Evolutionary conservation across 1,139 yeast species (phyloP).

Genomic region (Blastobotrys apis): DNA sequence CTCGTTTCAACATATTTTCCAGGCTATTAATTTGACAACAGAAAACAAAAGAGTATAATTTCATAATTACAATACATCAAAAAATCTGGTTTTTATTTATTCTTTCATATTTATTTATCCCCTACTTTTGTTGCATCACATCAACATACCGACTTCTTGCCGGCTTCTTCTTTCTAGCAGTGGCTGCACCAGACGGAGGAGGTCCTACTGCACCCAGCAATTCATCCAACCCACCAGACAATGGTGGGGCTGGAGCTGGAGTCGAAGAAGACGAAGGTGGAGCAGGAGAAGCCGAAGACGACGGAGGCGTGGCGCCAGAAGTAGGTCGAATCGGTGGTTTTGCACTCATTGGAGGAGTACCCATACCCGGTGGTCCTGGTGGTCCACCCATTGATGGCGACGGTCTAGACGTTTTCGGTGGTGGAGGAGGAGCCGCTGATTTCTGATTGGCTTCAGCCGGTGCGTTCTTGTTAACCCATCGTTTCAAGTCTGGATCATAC

Average conservation of each 20-base stretch:
- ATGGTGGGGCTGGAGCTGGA: slow-evolving; percentile 7
- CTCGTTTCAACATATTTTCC: no score
- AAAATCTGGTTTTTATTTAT: background rate
- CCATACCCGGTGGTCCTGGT: slow-evolving; percentile 21
- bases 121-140: slow-evolving; percentile 50
- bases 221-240: slow-evolving; percentile 50
- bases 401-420: slow-evolving; percentile 40
- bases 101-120: background rate
- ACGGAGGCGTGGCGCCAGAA: slow-evolving; percentile 23
- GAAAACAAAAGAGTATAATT: background rate
- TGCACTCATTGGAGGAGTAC: slow-evolving; percentile 19
- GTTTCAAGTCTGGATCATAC: slow-evolving; percentile 76
- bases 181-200: slow-evolving; percentile 34
- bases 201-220: slow-evolving; percentile 50
- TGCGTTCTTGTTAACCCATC: slow-evolving; percentile 80
- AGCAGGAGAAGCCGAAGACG: slow-evolving; percentile 18
- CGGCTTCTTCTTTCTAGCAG: slow-evolving; percentile 51
- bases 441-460: slow-evolving; percentile 63
- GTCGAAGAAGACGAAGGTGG: slow-evolving; percentile 17
- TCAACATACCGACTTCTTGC: slow-evolving; percentile 73
- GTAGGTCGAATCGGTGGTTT: background rate
- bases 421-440: slow-evolving; percentile 73
- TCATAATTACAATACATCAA: background rate
- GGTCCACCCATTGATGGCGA: no score
- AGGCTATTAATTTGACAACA: background rate